These are phyloP conservation scores for Dactylonectria estremocensis DNA, from an alignment of 2,329 filamentous ascomycete genomes.

Conservation along the genomic window DNA sequence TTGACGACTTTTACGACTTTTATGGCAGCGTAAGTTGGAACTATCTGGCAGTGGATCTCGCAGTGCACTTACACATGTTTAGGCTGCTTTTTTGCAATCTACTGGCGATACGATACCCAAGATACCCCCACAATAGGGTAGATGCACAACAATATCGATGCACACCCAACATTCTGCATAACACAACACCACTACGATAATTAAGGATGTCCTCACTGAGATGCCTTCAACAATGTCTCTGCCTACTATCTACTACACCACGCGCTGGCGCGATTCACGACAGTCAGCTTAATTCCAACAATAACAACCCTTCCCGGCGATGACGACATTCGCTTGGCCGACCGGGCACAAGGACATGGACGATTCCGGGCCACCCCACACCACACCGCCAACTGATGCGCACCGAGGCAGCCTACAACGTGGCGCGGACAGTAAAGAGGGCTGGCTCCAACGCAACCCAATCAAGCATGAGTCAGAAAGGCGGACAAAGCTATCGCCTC, in stretches of 20 bases:
- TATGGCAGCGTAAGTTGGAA: conserved; percentile 46
- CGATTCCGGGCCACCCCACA: conserved; percentile 21
- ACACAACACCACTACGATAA: conserved; percentile 35
- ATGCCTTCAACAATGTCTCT: conserved; percentile 5
- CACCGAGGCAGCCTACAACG: conserved; percentile 12
- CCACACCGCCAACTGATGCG: conserved; percentile 11
- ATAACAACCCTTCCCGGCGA: not conserved
- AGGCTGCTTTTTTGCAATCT: conserved; percentile 46
- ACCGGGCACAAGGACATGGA: conserved; percentile 11
- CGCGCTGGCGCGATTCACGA: conserved; percentile 27
- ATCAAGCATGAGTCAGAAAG: conserved; percentile 29
- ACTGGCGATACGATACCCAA: conserved; percentile 46
- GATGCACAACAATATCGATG: conserved; percentile 38
- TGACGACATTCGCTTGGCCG: conserved; percentile 21
- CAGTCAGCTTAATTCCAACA: conserved; percentile 24
- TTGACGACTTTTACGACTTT: conserved; percentile 49
- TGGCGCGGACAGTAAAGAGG: conserved; percentile 21
- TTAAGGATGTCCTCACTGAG: conserved; percentile 7
- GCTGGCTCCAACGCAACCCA: conserved; percentile 13
- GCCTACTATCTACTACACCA: conserved; percentile 4
- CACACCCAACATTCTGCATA: conserved; percentile 42
- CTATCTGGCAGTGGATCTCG: not conserved
- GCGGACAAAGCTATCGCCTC: conserved; percentile 4
- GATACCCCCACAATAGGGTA: conserved; percentile 39
- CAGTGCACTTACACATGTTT: conserved; percentile 38